Evolutionary conservation across 129 eudicot genomes (phyloP).

Genomic region (Dittrichia graveolens): DNA sequence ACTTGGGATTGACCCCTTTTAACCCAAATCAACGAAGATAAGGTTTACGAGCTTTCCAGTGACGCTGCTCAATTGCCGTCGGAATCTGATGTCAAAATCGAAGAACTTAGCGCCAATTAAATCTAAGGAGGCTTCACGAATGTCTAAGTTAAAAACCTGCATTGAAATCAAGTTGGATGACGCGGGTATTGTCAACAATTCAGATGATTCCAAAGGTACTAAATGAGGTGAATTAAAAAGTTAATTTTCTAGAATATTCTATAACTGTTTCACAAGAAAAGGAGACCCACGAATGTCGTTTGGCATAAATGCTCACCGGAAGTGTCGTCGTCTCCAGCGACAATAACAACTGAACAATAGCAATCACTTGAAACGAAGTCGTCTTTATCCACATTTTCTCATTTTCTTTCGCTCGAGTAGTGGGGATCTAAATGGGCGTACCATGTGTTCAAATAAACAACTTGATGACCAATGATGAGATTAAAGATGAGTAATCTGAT

Average conservation of each 20-base stretch:
- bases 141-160: slow-evolving; percentile 33
- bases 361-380: too few relatives aligned
- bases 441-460: too few relatives aligned
- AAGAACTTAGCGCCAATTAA: slow-evolving; percentile 38
- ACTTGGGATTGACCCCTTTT: background rate
- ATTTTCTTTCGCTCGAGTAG: too few relatives aligned
- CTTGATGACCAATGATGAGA: too few relatives aligned
- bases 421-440: too few relatives aligned
- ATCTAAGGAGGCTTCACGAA: slow-evolving; percentile 44
- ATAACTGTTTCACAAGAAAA: slow-evolving; percentile 1
- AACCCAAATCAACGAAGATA: slow-evolving; percentile 25
- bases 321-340: too few relatives aligned
- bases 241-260: slow-evolving; percentile 32
- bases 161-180: slow-evolving; percentile 23
- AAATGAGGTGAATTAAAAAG: slow-evolving; percentile 18
- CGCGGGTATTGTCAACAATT: slow-evolving; percentile 13
- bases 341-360: too few relatives aligned
- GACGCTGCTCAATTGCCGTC: slow-evolving; percentile 6
- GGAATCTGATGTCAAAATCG: slow-evolving; percentile 13
- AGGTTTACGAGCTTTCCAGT: slow-evolving; percentile 29
- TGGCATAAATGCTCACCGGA: slow-evolving; percentile 21
- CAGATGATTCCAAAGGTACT: slow-evolving; percentile 39
- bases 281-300: slow-evolving; percentile 4
- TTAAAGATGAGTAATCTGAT: too few relatives aligned
- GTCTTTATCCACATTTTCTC: too few relatives aligned